phyloP scores from a whole-genome alignment of 257 asterid genomes.

The Apocynum venetum region DNA sequence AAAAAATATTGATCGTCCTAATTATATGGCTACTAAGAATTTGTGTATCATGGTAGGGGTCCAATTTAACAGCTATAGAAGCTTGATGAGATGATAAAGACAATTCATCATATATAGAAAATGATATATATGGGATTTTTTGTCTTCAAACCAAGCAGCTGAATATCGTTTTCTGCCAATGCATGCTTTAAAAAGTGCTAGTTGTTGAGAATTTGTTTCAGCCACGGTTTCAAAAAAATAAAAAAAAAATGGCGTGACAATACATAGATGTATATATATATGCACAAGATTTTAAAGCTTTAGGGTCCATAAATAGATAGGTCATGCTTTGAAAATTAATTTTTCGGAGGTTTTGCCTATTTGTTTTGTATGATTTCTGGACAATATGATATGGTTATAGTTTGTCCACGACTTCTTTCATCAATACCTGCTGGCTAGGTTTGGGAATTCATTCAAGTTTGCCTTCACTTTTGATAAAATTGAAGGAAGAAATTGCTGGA shows the following conservation, averaged over 20 bases:
- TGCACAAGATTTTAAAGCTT: background rate
- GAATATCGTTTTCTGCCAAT: background rate
- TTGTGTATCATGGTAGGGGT: background rate
- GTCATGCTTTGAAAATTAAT: background rate
- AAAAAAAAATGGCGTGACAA: background rate
- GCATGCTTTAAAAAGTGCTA: background rate
- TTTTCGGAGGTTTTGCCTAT: background rate
- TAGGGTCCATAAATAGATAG: background rate
- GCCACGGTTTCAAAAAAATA: background rate
- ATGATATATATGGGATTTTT: too few species aligned
- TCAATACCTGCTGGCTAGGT: background rate
- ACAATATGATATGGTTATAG: background rate
- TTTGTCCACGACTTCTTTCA: background rate
- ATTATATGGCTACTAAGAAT: too few species aligned
- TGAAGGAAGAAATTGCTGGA: too few species aligned
- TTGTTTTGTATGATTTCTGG: background rate
- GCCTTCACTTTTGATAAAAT: too few species aligned
- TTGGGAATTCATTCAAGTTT: background rate
- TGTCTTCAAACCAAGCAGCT: background rate
- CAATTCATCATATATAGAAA: background rate
- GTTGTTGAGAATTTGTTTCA: background rate
- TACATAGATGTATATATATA: background rate
- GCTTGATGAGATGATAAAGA: background rate
- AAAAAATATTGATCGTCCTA: too few species aligned
- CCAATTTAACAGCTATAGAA: background rate